These are phyloP conservation scores for Metschnikowia colocasiae DNA, from an alignment of 805 yeast species.

Conservation along the genomic window DNA sequence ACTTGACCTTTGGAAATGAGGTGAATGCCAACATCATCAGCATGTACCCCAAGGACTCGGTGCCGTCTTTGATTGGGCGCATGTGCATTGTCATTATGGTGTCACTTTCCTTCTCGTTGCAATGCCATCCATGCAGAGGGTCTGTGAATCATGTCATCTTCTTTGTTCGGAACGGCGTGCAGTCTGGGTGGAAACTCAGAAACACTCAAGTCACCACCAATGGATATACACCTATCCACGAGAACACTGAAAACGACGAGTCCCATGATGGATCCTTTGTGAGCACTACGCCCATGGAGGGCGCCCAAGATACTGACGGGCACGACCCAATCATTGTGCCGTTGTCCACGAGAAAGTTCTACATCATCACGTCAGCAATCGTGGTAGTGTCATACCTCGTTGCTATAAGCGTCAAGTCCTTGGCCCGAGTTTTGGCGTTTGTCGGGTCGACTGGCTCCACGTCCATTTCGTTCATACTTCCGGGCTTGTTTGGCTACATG, in stretches of 20 bases:
- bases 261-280: slow-evolving; percentile 34
- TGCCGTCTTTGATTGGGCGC: slow-evolving; percentile 52
- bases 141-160: slow-evolving; percentile 63
- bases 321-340: slow-evolving; percentile 43
- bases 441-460: slow-evolving; percentile 96
- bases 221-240: slow-evolving; percentile 26
- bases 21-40: slow-evolving; percentile 71
- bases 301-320: slow-evolving; percentile 45
- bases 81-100: slow-evolving; percentile 68
- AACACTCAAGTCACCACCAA: slow-evolving; percentile 13
- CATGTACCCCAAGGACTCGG: slow-evolving; percentile 55
- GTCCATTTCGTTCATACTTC: slow-evolving; percentile 83
- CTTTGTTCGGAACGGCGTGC: slow-evolving; percentile 40
- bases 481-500: slow-evolving; percentile 81
- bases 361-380: slow-evolving; percentile 26
- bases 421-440: slow-evolving; percentile 77
- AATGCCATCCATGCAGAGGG: slow-evolving; percentile 78
- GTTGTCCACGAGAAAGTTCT: slow-evolving; percentile 24
- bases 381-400: slow-evolving; percentile 55
- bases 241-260: slow-evolving; percentile 17
- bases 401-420: slow-evolving; percentile 65
- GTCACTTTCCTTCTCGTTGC: slow-evolving; percentile 68
- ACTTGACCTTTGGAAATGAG: slow-evolving; percentile 76
- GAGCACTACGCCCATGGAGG: slow-evolving; percentile 45
- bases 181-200: slow-evolving; percentile 22